Base-by-base conservation (phyloP, 148 eudicot species). In the Mesembryanthemum crystallinum region DNA sequence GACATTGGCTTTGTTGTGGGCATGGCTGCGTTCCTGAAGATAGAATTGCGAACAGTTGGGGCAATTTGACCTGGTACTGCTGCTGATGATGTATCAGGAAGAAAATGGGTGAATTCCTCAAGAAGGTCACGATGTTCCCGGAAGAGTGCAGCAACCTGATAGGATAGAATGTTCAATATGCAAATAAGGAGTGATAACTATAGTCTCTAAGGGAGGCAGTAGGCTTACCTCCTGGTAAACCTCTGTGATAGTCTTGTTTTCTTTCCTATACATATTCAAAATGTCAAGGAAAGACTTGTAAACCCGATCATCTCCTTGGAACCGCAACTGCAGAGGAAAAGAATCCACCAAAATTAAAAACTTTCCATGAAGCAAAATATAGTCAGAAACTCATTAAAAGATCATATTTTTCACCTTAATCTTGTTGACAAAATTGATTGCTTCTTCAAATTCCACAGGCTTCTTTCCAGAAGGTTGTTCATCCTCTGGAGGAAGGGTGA, bases 211-310 rank as follows among this genome's bases (percentile, higher is more conserved):
- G 28, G 49, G 42, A 5, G n/a, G 64, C 29, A 76, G 29, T 8
- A 27, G 20, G 68, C 62, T 37, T 85, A 94, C 98, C 97, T 95
- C 99, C 39, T 80, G 89, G 83, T 92, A 91, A 69, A 95, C 99
- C 76, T 95, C 97, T 27, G 61, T 70, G 43, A 92, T 89, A 67
- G 88, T 88, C 83, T 89, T 92, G 83, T 89, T 91, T 77, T 92
- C 94, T 82, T 89, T 89, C 73, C 96, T 83, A 68, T 92, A 95
- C 94, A 92, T 90, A 67, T 90, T 92, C 83, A 95, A 87, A 75
- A 95, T 90, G 66, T 92, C 97, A 28, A 95, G 89, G 82, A 95
- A 95, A 21, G 96, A 90, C 82, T 90, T 95, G 75, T 92, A 95
- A 62, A 95, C 97, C 76, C 81, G 89, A 60, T 92, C 97, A 74